Percentiles rank a stretch among this genome's conserved stretches.
phyloP scores from a whole-genome alignment of 2,329 filamentous ascomycete genomes.

The Coleophoma eucalyptorum region DNA sequence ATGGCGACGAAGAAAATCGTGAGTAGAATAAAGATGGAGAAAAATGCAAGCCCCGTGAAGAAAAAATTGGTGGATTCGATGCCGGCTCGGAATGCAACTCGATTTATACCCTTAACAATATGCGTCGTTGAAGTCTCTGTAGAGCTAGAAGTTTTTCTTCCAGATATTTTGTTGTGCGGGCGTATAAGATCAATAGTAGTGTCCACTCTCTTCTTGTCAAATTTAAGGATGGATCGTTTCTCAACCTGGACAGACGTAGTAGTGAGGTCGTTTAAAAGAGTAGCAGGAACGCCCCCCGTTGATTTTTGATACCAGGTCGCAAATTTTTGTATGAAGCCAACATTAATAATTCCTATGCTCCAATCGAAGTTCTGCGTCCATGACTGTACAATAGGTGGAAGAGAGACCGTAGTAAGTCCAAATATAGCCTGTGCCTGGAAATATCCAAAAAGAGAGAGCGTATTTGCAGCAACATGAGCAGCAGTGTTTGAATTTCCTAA shows the following conservation, averaged over 20 bases:
- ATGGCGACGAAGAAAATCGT: constrained; percentile 68
- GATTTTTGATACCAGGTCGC: constrained; percentile 95
- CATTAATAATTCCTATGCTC: constrained; percentile 92
- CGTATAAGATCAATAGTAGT: too few relatives aligned
- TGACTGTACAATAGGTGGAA: constrained; percentile 83
- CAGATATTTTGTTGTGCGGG: too few relatives aligned
- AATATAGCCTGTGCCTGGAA: constrained; percentile 93
- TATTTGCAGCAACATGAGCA: constrained; percentile 90
- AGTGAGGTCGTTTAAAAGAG: constrained; percentile 73
- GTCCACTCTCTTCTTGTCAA: too few relatives aligned
- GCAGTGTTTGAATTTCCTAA: constrained; percentile 91
- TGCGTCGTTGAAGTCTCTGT: constrained; percentile 47
- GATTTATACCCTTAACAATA: constrained; percentile 76
- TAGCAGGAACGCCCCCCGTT: constrained; percentile 81
- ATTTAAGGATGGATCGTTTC: too few relatives aligned
- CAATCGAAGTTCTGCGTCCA: constrained; percentile 99
- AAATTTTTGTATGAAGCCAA: constrained; percentile 80
- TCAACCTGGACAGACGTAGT: constrained; percentile 78
- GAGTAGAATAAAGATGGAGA: constrained; percentile 76
- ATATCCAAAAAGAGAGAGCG: constrained; percentile 86
- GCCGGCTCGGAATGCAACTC: constrained; percentile 78
- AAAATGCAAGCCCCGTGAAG: constrained; percentile 86
- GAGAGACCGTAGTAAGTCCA: constrained; percentile 73
- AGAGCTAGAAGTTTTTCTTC: constrained; percentile 38
- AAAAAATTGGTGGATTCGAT: constrained; percentile 94